Conservation (phyloP, 2,329 filamentous ascomycete genomes). For the Verticillium klebahnii region DNA sequence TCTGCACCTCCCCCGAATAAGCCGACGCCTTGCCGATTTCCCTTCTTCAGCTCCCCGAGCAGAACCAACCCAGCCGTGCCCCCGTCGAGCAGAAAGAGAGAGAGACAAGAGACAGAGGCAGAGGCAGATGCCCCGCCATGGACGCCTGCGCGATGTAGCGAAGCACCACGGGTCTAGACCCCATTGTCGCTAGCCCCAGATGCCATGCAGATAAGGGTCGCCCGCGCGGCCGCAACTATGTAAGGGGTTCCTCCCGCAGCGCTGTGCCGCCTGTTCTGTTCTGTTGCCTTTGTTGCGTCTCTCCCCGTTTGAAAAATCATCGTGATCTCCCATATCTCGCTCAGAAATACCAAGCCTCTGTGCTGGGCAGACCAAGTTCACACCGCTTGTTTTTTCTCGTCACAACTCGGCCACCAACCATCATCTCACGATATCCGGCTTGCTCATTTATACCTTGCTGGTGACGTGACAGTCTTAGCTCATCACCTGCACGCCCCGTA, state of each 20-base stretch:
- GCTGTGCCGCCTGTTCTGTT: background rate
- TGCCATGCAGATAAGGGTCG: background rate
- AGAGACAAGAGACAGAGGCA: background rate
- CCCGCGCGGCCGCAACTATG: background rate
- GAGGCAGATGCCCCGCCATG: background rate
- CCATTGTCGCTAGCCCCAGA: background rate
- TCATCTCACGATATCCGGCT: background rate
- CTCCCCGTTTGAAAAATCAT: background rate
- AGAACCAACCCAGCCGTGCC: background rate
- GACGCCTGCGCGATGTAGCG: background rate
- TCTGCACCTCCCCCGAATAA: background rate
- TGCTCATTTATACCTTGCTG: background rate
- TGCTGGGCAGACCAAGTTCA: too few species aligned
- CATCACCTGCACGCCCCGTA: background rate
- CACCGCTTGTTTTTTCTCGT: too few species aligned
- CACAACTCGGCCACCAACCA: background rate
- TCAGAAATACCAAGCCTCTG: too few species aligned
- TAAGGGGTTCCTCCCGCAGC: background rate
- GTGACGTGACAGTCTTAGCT: background rate
- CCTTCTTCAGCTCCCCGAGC: background rate
- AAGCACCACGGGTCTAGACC: background rate
- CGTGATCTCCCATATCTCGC: background rate
- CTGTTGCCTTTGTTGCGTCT: background rate
- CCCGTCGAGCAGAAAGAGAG: background rate
- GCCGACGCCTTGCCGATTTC: background rate